A percentile compares a stretch with the other conserved stretches of the same genome.
Evolutionary conservation across 306 rosid genomes (phyloP).

Genomic region (Rosa persica): DNA sequence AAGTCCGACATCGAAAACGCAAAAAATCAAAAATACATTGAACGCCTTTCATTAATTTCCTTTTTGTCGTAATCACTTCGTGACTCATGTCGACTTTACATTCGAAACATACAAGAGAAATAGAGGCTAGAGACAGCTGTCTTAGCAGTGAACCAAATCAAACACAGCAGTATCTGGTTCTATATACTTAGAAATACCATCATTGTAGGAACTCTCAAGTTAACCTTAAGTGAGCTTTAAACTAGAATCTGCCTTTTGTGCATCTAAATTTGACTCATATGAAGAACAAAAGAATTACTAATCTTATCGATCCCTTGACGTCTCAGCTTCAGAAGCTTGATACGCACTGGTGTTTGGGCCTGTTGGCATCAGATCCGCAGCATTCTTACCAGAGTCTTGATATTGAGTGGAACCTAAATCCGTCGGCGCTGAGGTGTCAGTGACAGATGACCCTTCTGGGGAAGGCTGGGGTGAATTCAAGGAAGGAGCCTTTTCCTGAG

Average conservation of each 20-base stretch:
- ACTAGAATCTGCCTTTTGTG: conserved; percentile 28
- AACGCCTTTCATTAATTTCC: conserved; percentile 4
- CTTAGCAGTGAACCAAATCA: background rate
- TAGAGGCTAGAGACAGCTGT: background rate
- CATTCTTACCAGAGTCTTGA: background rate
- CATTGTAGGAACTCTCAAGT: background rate
- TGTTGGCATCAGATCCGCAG: conserved; percentile 36
- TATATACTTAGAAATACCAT: conserved; percentile 27
- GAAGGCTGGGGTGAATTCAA: conserved; percentile 38
- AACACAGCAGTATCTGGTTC: conserved; percentile 15
- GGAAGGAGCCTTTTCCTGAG: conserved; percentile 51
- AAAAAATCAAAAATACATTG: background rate
- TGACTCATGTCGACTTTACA: background rate
- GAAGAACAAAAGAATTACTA: conserved; percentile 13
- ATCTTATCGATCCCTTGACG: conserved; percentile 30
- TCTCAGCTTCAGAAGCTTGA: conserved; percentile 42
- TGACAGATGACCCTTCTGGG: conserved; percentile 19
- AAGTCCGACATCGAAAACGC: background rate
- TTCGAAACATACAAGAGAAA: background rate
- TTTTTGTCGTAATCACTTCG: background rate
- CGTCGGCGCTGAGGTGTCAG: background rate
- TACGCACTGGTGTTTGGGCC: conserved; percentile 36
- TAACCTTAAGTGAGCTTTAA: conserved; percentile 7
- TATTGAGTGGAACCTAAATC: background rate
- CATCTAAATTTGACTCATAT: conserved; percentile 25